phyloP scores from a whole-genome alignment of 768 basidiomycete genomes.

The Polyporus arcularius region DNA sequence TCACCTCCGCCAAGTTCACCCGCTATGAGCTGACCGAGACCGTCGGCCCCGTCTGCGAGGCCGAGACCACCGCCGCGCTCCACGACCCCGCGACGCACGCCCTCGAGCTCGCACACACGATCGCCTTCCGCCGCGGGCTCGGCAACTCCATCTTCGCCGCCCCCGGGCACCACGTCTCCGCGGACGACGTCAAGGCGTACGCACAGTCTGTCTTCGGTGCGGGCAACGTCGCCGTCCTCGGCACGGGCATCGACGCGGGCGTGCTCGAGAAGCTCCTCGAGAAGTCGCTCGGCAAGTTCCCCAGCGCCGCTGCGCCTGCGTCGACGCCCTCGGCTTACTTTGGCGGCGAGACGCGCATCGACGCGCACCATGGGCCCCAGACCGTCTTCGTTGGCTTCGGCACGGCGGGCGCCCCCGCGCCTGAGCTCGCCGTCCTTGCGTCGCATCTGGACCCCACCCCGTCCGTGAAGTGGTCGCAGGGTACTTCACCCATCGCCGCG shows the following conservation, averaged over 20 bases:
- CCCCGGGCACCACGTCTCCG: conserved; percentile 61
- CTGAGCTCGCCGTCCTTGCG: conserved; percentile 78
- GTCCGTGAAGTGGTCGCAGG: conserved; percentile 85
- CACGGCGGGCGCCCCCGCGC: conserved; percentile 56
- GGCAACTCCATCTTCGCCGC: conserved; percentile 87
- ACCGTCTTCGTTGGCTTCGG: conserved; percentile 92
- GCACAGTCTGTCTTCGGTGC: conserved; percentile 74
- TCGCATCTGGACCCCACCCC: conserved; percentile 78
- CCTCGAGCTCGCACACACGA: conserved; percentile 81
- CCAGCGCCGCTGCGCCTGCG: conserved; percentile 40
- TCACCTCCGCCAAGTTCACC: conserved; percentile 81
- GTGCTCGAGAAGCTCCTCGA: conserved; percentile 72
- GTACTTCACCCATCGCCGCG: conserved; percentile 67
- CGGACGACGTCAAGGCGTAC: conserved; percentile 71
- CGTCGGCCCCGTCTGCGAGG: conserved; percentile 67
- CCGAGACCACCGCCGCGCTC: conserved; percentile 65
- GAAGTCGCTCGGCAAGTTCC: conserved; percentile 57
- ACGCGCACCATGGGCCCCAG: conserved; percentile 57
- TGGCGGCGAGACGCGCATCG: conserved; percentile 85
- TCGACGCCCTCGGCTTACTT: conserved; percentile 57
- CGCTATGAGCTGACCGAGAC: conserved; percentile 78
- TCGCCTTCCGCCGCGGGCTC: conserved; percentile 94
- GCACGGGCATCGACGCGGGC: conserved; percentile 79
- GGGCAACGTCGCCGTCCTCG: conserved; percentile 83
- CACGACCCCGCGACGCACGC: conserved; percentile 68